These are phyloP conservation scores for Rubia peregrina DNA, from an alignment of 305 asterid species.

Conservation along the genomic window DNA sequence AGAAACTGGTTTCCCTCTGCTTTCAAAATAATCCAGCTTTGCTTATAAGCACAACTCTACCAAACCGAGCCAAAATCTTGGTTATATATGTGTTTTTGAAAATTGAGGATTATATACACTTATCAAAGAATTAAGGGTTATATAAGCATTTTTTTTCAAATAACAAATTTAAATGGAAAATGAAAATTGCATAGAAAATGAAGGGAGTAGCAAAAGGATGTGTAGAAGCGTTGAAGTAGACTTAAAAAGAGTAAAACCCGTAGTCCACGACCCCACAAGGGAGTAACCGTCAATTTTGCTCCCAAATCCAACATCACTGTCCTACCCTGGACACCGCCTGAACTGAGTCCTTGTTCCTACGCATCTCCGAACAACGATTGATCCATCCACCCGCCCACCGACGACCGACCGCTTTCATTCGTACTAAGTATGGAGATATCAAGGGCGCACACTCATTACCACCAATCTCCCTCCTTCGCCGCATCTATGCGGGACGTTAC, in stretches of 20 bases:
- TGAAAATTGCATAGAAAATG: too few relatives aligned
- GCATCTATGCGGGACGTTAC: constrained; percentile 17
- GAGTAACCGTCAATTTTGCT: background rate
- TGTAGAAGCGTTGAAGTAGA: too few relatives aligned
- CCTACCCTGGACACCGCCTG: background rate
- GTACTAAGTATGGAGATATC: background rate
- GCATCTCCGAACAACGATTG: background rate
- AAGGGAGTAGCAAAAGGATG: too few relatives aligned
- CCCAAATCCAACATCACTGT: background rate
- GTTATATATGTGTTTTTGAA: too few relatives aligned
- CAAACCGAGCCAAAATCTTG: too few relatives aligned
- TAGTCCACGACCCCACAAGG: background rate
- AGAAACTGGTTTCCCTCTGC: too few relatives aligned
- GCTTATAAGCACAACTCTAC: too few relatives aligned
- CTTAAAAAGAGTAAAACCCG: background rate
- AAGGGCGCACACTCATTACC: constrained; percentile 1
- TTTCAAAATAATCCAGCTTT: too few relatives aligned
- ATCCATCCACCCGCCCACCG: background rate
- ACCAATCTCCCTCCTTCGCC: constrained; percentile 12
- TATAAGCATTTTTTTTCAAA: too few relatives aligned
- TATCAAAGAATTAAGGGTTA: too few relatives aligned
- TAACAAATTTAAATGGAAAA: too few relatives aligned
- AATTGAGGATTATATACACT: too few relatives aligned
- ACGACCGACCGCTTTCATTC: background rate
- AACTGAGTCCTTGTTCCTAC: background rate